Evolutionary conservation across 805 yeast genomes (phyloP), one percentile per base, ranked within the genome.

Genomic region (Kodamaea leandrae): DNA sequence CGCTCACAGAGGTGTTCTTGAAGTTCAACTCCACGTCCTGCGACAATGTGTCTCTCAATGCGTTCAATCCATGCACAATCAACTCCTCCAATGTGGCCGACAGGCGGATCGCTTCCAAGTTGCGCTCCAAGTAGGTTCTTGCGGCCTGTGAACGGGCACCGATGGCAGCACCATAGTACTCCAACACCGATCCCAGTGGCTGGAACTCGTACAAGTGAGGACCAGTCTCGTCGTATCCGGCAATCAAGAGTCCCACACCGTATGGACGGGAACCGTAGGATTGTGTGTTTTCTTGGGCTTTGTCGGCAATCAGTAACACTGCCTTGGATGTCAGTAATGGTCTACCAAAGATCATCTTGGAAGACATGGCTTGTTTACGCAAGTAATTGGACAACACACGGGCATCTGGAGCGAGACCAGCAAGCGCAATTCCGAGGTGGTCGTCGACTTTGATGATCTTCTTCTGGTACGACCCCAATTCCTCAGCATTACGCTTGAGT

Each of bases 131-230:
- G 54, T 88, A 93, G 2, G 99, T 93, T 69, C 95, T 81, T 12
- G 96, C 97, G 37, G 98, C 98, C 67, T 93, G 99, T 2, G 98
- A 91, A 60, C 99, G 79, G 7, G 99, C 98, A 35, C 99, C 99
- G 57, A 93, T 88, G 26, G 99, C 96, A 9, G 96, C 82, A 25
- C 96, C 98, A 52, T 77, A 79, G 60, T 90, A 86, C 64, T 93
- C 98, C 54, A 89, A 72, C 16, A 85, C 93, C 18, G 91, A 82
- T 2, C 99, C 99, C 6, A 95, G 83, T 13, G 99, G 99, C 60
- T 86, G 91, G 66, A 93, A 93, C 70, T 93, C 99, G 63, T 80
- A 82, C 48, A 93, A 68, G 64, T 93, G 99, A 6, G 98, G 85
- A 10, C 99, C 99, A 21, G 88, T 77, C 59, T 86, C 96, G 61